phyloP scores from a whole-genome alignment of 345 rosid genomes.

The Eucalyptus virginea region DNA sequence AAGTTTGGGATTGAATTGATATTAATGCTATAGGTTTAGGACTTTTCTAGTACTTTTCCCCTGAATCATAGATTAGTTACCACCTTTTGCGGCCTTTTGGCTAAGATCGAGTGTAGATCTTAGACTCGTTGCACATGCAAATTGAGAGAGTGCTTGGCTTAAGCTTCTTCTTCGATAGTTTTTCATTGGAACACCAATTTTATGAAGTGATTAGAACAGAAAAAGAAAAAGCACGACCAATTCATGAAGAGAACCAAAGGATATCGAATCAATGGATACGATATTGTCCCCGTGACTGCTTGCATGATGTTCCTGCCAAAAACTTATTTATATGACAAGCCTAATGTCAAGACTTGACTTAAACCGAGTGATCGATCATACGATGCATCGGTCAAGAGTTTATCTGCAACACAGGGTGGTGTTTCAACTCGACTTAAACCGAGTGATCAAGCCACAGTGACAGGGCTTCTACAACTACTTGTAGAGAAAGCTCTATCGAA shows the following conservation, averaged over 20 bases:
- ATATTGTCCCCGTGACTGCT: neutral
- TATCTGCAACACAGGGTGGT: neutral
- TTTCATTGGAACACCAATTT: neutral
- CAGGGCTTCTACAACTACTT: neutral
- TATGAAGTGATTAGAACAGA: neutral
- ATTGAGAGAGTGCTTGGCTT: neutral
- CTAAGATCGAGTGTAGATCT: neutral
- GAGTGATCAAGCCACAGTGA: neutral
- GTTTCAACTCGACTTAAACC: neutral
- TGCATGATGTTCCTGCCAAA: neutral
- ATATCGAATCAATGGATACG: neutral
- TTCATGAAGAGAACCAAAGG: neutral
- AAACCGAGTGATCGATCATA: neutral
- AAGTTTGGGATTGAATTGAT: no score
- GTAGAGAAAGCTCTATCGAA: neutral
- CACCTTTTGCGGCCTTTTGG: neutral
- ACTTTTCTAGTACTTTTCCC: no score
- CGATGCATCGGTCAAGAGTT: neutral
- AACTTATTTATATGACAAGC: neutral
- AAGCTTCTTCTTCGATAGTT: neutral
- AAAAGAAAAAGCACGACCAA: neutral
- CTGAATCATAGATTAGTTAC: fast-evolving
- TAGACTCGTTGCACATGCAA: neutral
- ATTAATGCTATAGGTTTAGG: no score
- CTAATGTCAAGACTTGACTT: neutral